These are phyloP conservation scores for Aspergillus pseudoglaucus DNA, from an alignment of 2,329 filamentous ascomycete genomes.

Conservation along the genomic window DNA sequence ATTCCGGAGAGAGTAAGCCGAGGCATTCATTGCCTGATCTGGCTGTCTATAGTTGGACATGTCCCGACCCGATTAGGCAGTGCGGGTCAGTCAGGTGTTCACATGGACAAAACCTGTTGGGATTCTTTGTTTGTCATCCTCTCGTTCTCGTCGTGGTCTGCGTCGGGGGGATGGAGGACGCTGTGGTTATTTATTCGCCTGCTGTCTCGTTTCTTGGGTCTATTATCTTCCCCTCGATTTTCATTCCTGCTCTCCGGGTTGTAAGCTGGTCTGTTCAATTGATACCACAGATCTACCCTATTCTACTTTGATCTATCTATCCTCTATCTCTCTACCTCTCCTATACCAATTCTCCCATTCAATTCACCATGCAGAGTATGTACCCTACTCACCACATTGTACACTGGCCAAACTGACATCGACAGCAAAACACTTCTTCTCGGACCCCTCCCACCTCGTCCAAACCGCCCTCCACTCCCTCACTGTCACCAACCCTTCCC, in stretches of 20 bases:
- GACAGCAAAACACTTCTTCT: slow-evolving; percentile 74
- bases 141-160: background rate
- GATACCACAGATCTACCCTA: background rate
- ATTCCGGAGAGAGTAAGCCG: background rate
- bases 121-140: background rate
- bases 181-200: background rate
- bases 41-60: background rate
- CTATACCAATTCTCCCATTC: background rate
- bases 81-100: background rate
- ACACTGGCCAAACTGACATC: slow-evolving; percentile 6
- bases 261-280: background rate
- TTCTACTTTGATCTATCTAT: background rate
- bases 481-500: slow-evolving; percentile 75
- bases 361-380: slow-evolving; percentile 32
- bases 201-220: background rate
- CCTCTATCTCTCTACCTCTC: background rate
- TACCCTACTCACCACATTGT: slow-evolving; percentile 4
- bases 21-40: background rate
- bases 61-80: background rate
- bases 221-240: background rate
- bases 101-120: slow-evolving; percentile 1
- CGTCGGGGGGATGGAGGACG: background rate
- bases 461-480: slow-evolving; percentile 67
- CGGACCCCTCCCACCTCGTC: slow-evolving; percentile 74
- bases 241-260: background rate